Base-by-base conservation (phyloP, 2,329 filamentous ascomycete species). In the Boeremia exigua region DNA sequence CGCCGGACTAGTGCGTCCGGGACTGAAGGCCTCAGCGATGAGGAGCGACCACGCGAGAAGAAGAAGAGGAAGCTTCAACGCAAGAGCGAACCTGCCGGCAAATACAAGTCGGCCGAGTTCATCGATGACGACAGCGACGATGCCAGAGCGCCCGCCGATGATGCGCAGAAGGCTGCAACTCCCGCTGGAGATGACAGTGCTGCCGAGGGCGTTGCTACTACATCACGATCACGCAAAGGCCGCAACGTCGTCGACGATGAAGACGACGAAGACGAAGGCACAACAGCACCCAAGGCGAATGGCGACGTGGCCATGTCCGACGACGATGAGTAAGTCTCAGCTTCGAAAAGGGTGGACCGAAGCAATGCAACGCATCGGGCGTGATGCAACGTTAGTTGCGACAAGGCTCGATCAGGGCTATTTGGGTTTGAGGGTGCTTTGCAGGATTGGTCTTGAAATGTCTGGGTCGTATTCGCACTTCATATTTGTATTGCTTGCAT, bases 81-180 rank as follows among this genome's bases (percentile, higher is more conserved):
- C 56, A 84, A 84, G 68, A 63, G 73, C 63, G 69, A 73, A 50
- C 66, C 67, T 0, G 43, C 71, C 66, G 77, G 75, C 73, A 96
- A 96, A 77, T 96, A 86, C 82, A 96, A 96, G 83, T 93, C 89
- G 46, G 87, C 85, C 1, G 92, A 96, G 76, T 86, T 92, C 59
- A 87, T 96, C 27, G 88, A 91, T 39, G 90, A 94, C 60, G 68
- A 63, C 48, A 70, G 74, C 19, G 66, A 60, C n/a, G 67, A 71
- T n/a, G 63, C 61, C 1, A 67, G 63, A 25, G 45, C 54, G 7
- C 55, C 62, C n/a, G 62, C 59, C 4, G 61, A 57, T n/a, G 61
- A 59, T 14, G 55, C 50, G n/a, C 63, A 58, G 6, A 58, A 63
- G 40, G 57, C 37, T 0, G 59, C 32, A 1, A 54, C 42, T 36